These are phyloP conservation scores for Acanthamoeba triangularis DNA, from an alignment of 208 protist species.

Conservation along the genomic window DNA sequence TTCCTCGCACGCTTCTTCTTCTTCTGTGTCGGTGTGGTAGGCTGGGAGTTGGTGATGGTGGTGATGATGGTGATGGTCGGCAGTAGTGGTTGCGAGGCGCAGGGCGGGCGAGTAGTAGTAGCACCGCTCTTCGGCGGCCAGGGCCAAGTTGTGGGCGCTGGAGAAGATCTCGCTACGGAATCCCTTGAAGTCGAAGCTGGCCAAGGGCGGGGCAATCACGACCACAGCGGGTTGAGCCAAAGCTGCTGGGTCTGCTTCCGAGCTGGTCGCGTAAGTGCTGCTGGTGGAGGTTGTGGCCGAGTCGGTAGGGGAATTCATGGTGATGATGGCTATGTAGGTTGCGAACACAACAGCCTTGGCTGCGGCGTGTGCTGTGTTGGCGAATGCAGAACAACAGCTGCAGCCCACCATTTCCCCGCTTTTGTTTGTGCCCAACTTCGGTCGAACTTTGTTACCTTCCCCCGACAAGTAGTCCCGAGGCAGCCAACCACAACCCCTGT, in stretches of 20 bases:
- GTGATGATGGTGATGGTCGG: background rate
- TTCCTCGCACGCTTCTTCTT: background rate
- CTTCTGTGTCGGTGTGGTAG: background rate
- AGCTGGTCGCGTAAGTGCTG: background rate
- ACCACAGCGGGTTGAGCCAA: background rate
- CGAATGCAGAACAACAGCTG: no score
- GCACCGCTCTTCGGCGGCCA: background rate
- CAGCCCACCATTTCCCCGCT: no score
- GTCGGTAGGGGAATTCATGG: no score
- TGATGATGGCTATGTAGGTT: no score
- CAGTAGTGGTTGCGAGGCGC: background rate
- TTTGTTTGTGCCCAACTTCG: no score
- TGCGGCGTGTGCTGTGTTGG: no score
- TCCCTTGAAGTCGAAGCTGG: background rate
- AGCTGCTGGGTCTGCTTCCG: background rate
- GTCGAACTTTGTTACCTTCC: no score
- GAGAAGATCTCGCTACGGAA: background rate
- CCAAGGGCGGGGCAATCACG: background rate
- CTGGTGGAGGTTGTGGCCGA: background rate
- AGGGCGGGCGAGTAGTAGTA: background rate
- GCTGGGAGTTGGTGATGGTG: no score
- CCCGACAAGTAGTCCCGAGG: no score
- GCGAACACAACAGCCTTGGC: no score
- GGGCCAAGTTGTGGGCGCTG: background rate
- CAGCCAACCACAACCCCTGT: no score